Percentiles rank a stretch among this genome's conserved stretches.
These are phyloP conservation scores for Isoetes taiwanensis DNA, from an alignment of 75 land plant genomes.

Conservation along the genomic window DNA sequence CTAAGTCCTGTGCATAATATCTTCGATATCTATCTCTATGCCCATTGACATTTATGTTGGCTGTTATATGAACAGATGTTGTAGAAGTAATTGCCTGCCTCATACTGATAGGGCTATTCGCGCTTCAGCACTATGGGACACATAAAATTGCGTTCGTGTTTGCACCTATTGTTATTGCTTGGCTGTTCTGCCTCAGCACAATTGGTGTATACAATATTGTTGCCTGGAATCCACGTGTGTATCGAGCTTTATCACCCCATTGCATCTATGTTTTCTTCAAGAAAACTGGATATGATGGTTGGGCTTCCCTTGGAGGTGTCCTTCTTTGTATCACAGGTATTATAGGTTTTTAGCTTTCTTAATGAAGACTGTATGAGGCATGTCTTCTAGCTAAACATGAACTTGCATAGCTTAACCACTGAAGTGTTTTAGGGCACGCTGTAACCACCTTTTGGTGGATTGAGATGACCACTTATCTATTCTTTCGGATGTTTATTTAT, in stretches of 20 bases:
- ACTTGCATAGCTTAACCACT: too few relatives aligned
- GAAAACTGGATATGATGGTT: conserved; percentile 48
- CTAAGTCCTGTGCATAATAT: neutral
- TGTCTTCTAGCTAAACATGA: too few relatives aligned
- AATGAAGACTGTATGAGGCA: too few relatives aligned
- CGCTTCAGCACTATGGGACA: conserved; percentile 75
- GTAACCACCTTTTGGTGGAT: too few relatives aligned
- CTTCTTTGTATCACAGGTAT: conserved; percentile 77
- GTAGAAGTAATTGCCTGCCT: conserved; percentile 56
- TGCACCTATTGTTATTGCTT: conserved; percentile 60
- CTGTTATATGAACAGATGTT: conserved; percentile 35
- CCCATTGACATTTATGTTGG: neutral
- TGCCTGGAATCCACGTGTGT: conserved; percentile 47
- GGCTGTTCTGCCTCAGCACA: conserved; percentile 69
- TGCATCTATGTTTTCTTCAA: conserved; percentile 62
- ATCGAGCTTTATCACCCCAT: conserved; percentile 56
- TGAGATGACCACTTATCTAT: too few relatives aligned
- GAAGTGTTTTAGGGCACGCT: too few relatives aligned
- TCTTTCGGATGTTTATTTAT: too few relatives aligned
- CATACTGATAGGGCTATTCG: conserved; percentile 58
- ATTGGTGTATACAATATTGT: conserved; percentile 73
- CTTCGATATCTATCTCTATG: neutral
- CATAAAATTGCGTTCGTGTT: conserved; percentile 63
- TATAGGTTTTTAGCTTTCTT: too few relatives aligned
- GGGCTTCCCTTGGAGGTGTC: conserved; percentile 79